A percentile compares a stretch with the other conserved stretches of the same genome.
These are phyloP conservation scores for Fomes fomentarius DNA, from an alignment of 1,284 basidiomycete species.

Conservation along the genomic window DNA sequence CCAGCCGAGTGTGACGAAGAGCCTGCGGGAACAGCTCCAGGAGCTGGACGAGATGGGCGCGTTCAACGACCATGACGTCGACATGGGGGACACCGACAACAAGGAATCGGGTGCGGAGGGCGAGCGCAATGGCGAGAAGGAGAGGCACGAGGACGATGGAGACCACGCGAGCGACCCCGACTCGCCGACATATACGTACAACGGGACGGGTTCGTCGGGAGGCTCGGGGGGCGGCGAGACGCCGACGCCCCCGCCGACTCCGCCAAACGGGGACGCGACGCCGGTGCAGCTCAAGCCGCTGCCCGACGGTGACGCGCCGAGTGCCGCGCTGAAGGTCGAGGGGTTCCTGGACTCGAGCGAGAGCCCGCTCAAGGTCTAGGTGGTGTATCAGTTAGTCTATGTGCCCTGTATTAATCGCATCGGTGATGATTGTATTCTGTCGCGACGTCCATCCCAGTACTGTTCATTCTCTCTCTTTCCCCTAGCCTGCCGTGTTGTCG, in stretches of 20 bases:
- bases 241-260: slow-evolving; percentile 47
- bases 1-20: slow-evolving; percentile 51
- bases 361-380: slow-evolving; percentile 59
- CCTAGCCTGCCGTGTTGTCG: background rate
- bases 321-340: slow-evolving; percentile 63
- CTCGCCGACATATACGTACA: slow-evolving; percentile 22
- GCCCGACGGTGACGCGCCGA: slow-evolving; percentile 63
- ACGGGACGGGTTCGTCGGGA: slow-evolving; percentile 8
- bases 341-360: slow-evolving; percentile 77
- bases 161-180: slow-evolving; percentile 25
- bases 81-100: slow-evolving; percentile 27
- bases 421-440: slow-evolving; percentile 6
- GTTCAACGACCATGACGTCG: slow-evolving; percentile 31
- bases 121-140: slow-evolving; percentile 19
- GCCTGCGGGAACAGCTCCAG: slow-evolving; percentile 61
- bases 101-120: slow-evolving; percentile 16
- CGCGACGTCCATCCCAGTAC: slow-evolving; percentile 8
- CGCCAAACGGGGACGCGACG: slow-evolving; percentile 47
- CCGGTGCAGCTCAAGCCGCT: slow-evolving; percentile 49
- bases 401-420: slow-evolving; percentile 25
- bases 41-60: slow-evolving; percentile 53
- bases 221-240: slow-evolving; percentile 44
- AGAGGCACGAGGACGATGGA: slow-evolving; percentile 16
- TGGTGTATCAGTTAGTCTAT: slow-evolving; percentile 18
- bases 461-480: background rate